Evolutionary conservation across 106 monocot species (phyloP).

Genomic region (Allium sativum): DNA sequence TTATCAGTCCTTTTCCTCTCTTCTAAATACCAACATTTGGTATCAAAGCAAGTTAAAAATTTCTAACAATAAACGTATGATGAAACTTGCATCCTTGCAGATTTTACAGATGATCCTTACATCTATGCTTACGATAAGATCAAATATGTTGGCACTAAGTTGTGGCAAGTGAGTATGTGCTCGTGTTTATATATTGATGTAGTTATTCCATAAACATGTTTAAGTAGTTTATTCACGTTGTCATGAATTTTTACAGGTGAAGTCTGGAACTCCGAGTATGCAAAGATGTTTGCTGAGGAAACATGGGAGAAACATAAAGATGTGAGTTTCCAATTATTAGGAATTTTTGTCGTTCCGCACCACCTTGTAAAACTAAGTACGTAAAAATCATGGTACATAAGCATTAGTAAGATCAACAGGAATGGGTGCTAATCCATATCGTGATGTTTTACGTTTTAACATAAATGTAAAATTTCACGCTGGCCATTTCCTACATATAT

Average conservation of each 20-base stretch:
- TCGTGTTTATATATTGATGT: neutral
- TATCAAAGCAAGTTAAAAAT: too few relatives aligned
- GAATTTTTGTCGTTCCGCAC: slow-evolving; percentile 7
- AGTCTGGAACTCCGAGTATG: slow-evolving; percentile 89
- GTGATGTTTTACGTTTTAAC: too few relatives aligned
- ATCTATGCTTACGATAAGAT: slow-evolving; percentile 51
- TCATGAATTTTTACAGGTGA: slow-evolving; percentile 30
- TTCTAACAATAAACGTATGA: too few relatives aligned
- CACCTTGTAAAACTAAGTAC: neutral
- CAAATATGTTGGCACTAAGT: slow-evolving; percentile 54
- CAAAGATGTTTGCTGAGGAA: slow-evolving; percentile 69
- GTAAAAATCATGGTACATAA: slow-evolving; percentile 12
- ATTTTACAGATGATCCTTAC: slow-evolving; percentile 57
- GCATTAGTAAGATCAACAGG: too few relatives aligned
- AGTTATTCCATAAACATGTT: neutral
- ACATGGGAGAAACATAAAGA: slow-evolving; percentile 54
- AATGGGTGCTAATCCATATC: too few relatives aligned
- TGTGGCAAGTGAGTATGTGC: slow-evolving; percentile 39
- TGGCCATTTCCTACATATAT: neutral
- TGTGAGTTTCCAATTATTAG: slow-evolving; percentile 10
- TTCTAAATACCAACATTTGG: too few relatives aligned
- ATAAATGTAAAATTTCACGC: slow-evolving; percentile 4
- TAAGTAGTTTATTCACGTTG: slow-evolving; percentile 5
- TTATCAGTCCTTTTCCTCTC: too few relatives aligned
- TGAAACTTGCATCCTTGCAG: slow-evolving; percentile 24